A percentile compares a stretch with the other conserved stretches of the same genome.
Evolutionary conservation across 2,329 filamentous ascomycete genomes (phyloP).

Genomic region (Penicillium concentricum): DNA sequence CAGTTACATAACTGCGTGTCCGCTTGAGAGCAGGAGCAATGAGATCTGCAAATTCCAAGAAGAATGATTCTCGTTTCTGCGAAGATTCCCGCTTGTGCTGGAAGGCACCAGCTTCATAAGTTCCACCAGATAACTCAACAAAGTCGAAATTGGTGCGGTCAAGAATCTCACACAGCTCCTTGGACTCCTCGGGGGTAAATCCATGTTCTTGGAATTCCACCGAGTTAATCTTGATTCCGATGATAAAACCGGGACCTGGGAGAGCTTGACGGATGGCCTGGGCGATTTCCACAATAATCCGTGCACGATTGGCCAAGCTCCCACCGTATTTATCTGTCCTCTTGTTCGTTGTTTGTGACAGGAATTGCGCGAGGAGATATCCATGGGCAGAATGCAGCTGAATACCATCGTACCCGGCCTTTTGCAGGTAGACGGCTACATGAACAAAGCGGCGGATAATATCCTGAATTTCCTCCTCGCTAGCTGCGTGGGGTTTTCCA

Average conservation of each 20-base stretch:
- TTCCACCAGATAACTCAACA: slow-evolving; percentile 60
- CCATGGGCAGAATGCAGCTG: slow-evolving; percentile 19
- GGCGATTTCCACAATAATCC: slow-evolving; percentile 21
- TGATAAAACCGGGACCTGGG: slow-evolving; percentile 14
- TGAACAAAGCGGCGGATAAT: slow-evolving; percentile 22
- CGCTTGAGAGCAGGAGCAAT: slow-evolving; percentile 45
- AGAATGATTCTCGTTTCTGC: slow-evolving; percentile 59
- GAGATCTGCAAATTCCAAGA: slow-evolving; percentile 59
- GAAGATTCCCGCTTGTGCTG: slow-evolving; percentile 54
- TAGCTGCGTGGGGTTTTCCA: slow-evolving; percentile 19
- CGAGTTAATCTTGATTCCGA: slow-evolving; percentile 19
- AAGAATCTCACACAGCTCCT: slow-evolving; percentile 37
- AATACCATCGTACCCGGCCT: slow-evolving; percentile 25
- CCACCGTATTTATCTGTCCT: slow-evolving; percentile 22
- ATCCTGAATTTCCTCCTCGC: slow-evolving; percentile 17
- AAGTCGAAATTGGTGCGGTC: slow-evolving; percentile 38
- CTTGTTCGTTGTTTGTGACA: slow-evolving; percentile 19
- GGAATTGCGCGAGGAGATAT: slow-evolving; percentile 24
- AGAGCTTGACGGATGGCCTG: slow-evolving; percentile 19
- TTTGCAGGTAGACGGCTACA: slow-evolving; percentile 18
- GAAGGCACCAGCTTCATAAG: slow-evolving; percentile 56
- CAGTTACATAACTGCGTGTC: slow-evolving; percentile 51
- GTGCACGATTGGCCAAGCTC: slow-evolving; percentile 20
- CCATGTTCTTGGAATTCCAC: slow-evolving; percentile 4
- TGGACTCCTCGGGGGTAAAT: slow-evolving; percentile 3